Base-by-base conservation (phyloP, 2,329 filamentous ascomycete genomes). In the Ophiostoma ips region DNA sequence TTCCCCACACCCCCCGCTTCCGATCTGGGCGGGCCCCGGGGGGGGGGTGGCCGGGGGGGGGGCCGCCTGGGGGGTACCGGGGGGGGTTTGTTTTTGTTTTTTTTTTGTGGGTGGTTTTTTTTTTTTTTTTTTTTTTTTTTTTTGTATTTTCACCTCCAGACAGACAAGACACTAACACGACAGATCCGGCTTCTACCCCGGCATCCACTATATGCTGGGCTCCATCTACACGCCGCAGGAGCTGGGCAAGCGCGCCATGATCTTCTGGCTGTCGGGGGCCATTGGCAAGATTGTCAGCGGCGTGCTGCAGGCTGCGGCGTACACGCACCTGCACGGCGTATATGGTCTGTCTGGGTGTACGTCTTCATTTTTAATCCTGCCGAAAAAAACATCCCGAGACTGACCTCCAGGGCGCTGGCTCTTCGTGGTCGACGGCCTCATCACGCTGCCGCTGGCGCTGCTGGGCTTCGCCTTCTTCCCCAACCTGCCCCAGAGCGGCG, bases 341-440 rank as follows among this genome's bases (percentile, higher is more conserved):
- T 50, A 60, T 6, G 64, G 64, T 0, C 55, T 62, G 13, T 57
- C 62, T 0, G 66, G 64, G 0, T 69, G 60, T 41, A 24, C 13
- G 38, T 28, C 18, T 8, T 15, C 21, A 15, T 24, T 24, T 15
- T 13, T 5, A n/a, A n/a, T 6, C 4, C 6, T 38, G 10, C 15
- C n/a, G 16, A 18, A 18, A 37, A 16, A 3, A 37, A 18, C 15
- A 3, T 18, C 10, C 10, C 3, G 16, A n/a, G 3, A 40, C 37
- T 40, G 15, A 40, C 11, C 2, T 13, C 24, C 12, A 41, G 38
- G 38, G 60, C 61, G 63, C 19, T 70, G 65, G 65, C 58, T 68
- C 1, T 69, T 69, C 51, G 59, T 69, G 30, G 63, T 68, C 54
- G 66, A 67, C 52, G 64, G 64, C 3, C 46, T 59, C 19, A 55